Conservation (phyloP, 2,329 filamentous ascomycete genomes). For the Cadophora sp. region DNA sequence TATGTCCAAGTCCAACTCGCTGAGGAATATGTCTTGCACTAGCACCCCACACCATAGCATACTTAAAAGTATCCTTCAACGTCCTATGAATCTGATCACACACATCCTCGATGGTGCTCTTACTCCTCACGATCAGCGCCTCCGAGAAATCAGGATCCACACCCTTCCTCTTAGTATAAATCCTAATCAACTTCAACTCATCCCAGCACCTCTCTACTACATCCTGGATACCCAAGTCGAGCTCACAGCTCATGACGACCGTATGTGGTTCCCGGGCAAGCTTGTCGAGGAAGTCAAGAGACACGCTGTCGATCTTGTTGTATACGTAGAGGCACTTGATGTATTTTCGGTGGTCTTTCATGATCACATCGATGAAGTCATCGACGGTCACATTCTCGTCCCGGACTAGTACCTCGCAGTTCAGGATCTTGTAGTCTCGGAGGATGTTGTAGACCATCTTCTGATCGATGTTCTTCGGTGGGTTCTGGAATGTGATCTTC, state of each 20-base stretch:
- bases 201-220: slow-evolving; percentile 96
- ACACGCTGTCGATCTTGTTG: slow-evolving; percentile 98
- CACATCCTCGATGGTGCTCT: slow-evolving; percentile 93
- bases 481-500: slow-evolving; percentile 95
- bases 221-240: slow-evolving; percentile 90
- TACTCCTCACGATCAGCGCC: slow-evolving; percentile 88
- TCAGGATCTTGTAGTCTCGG: slow-evolving; percentile 97
- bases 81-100: slow-evolving; percentile 94
- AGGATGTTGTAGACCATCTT: slow-evolving; percentile 99
- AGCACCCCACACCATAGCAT: slow-evolving; percentile 96
- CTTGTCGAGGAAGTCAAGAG: slow-evolving; percentile 89
- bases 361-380: slow-evolving; percentile 99
- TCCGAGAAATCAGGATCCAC: slow-evolving; percentile 88
- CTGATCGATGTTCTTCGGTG: slow-evolving; percentile 92
- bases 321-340: slow-evolving; percentile 95
- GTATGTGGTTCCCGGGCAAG: slow-evolving; percentile 93
- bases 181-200: slow-evolving; percentile 85
- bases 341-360: slow-evolving; percentile 99
- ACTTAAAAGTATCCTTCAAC: slow-evolving; percentile 98
- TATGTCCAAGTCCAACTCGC: slow-evolving; percentile 84
- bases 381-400: slow-evolving; percentile 97
- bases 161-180: slow-evolving; percentile 98
- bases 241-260: slow-evolving; percentile 96
- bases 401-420: slow-evolving; percentile 93
- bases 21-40: slow-evolving; percentile 95